phyloP scores from a whole-genome alignment of 495 filamentous ascomycete genomes.

The Penicillium alfredii region DNA sequence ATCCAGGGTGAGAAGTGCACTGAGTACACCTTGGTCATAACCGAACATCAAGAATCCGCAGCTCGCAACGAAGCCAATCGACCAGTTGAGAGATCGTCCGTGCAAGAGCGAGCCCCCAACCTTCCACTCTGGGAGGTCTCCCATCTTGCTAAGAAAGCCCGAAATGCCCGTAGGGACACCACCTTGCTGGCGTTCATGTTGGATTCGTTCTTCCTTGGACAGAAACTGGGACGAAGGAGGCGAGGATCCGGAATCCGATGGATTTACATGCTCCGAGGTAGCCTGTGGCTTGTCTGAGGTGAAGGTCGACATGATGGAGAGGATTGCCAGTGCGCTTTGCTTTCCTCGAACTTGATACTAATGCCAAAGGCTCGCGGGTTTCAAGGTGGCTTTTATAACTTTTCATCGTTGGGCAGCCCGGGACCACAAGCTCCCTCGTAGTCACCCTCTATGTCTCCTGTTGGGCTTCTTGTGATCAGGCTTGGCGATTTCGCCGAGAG shows the following conservation, averaged over 20 bases:
- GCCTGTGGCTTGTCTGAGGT: too few species aligned
- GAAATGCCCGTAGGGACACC: background rate
- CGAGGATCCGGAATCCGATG: background rate
- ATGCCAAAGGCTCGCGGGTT: too few species aligned
- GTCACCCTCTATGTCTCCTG: too few species aligned
- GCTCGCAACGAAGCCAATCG: background rate
- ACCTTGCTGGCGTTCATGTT: background rate
- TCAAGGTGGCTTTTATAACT: too few species aligned
- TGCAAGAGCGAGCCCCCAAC: background rate
- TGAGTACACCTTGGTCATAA: slow-evolving; percentile 56
- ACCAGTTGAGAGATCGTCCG: background rate
- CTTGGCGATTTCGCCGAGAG: too few species aligned
- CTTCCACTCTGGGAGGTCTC: background rate
- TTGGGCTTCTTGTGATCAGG: too few species aligned
- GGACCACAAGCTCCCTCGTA: too few species aligned
- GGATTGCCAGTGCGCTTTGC: too few species aligned
- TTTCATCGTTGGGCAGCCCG: too few species aligned
- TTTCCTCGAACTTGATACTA: too few species aligned
- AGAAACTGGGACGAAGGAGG: background rate
- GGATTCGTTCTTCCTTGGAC: background rate
- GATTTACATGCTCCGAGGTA: background rate
- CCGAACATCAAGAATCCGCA: slow-evolving; percentile 53
- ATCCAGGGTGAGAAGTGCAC: slow-evolving; percentile 50
- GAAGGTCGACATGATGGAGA: too few species aligned
- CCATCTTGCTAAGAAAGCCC: background rate